Percentiles rank a stretch among this genome's conserved stretches.
Evolutionary conservation across 1,284 basidiomycete species (phyloP).

Genomic region (Leucoagaricus sp.): DNA sequence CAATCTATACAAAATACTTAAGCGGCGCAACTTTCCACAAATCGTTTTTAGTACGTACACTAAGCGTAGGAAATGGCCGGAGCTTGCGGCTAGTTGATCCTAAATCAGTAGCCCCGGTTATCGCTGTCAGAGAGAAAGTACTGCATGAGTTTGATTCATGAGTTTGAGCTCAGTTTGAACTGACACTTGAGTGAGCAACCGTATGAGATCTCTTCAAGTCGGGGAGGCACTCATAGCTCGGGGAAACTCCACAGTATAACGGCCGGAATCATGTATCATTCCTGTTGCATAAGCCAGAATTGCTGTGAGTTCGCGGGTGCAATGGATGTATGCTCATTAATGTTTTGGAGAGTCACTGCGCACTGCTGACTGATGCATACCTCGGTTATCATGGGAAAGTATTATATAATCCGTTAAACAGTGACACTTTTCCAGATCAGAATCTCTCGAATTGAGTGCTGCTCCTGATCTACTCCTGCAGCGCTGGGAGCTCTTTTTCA

Average conservation of each 20-base stretch:
- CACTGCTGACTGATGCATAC: background rate
- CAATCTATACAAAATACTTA: conserved; percentile 12
- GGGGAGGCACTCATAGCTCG: background rate
- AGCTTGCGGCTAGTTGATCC: conserved; percentile 11
- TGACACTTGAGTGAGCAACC: background rate
- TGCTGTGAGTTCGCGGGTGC: background rate
- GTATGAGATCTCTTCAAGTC: background rate
- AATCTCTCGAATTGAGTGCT: background rate
- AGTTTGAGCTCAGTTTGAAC: background rate
- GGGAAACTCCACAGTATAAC: no score
- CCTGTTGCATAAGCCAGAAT: background rate
- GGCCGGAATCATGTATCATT: background rate
- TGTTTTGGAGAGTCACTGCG: background rate
- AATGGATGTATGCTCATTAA: background rate
- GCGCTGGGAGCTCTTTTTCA: background rate
- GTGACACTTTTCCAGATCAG: background rate
- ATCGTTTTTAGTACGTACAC: background rate
- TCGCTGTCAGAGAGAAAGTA: background rate
- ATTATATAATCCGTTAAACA: background rate
- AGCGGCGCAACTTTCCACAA: conserved; percentile 14
- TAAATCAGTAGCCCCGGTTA: conserved; percentile 11
- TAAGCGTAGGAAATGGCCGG: conserved; percentile 12
- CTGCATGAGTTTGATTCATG: conserved; percentile 4
- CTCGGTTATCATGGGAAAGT: conserved; percentile 4
- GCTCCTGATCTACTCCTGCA: conserved; percentile 9